Evolutionary conservation across 495 filamentous ascomycete genomes (phyloP).

Genomic region (Tetracladium marchalianum): DNA sequence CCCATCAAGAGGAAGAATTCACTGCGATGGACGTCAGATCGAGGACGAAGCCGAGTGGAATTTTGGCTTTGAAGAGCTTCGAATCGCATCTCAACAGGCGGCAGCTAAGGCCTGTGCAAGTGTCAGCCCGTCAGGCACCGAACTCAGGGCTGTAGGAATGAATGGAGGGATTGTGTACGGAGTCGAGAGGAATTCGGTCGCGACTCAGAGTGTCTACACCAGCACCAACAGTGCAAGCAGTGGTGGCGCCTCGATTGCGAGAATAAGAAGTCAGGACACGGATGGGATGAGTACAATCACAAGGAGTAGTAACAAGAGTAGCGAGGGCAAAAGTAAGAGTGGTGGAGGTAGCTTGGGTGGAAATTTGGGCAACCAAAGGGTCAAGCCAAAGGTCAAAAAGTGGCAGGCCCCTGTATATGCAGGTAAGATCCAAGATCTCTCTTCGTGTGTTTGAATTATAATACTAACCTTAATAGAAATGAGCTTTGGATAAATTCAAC

Average conservation of each 20-base stretch:
- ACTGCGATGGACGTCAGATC: slow-evolving; percentile 6
- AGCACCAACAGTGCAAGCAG: neutral
- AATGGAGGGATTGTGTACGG: slow-evolving; percentile 15
- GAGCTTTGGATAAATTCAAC: slow-evolving; percentile 15
- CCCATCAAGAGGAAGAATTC: slow-evolving; percentile 2
- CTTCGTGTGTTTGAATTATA: slow-evolving; percentile 8
- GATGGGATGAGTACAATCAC: slow-evolving; percentile 10
- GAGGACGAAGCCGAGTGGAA: slow-evolving; percentile 4
- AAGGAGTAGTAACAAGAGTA: slow-evolving; percentile 11
- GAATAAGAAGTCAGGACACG: neutral
- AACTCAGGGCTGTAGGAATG: slow-evolving; percentile 4
- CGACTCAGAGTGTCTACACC: neutral
- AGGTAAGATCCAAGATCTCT: slow-evolving; percentile 20
- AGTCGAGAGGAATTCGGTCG: slow-evolving; percentile 7
- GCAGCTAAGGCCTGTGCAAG: slow-evolving; percentile 18
- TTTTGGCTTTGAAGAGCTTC: slow-evolving; percentile 13
- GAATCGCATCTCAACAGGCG: slow-evolving; percentile 12
- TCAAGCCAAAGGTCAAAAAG: slow-evolving; percentile 18
- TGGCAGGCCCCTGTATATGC: slow-evolving; percentile 35
- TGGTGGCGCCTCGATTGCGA: neutral
- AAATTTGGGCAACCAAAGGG: slow-evolving; percentile 1
- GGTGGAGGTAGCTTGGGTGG: slow-evolving; percentile 5
- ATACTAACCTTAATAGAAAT: slow-evolving; percentile 18
- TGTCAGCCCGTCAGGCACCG: slow-evolving; percentile 10
- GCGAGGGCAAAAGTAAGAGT: slow-evolving; percentile 7